Conservation (phyloP, 108 stramenopile genomes). For the Nitzschia sp. region DNA sequence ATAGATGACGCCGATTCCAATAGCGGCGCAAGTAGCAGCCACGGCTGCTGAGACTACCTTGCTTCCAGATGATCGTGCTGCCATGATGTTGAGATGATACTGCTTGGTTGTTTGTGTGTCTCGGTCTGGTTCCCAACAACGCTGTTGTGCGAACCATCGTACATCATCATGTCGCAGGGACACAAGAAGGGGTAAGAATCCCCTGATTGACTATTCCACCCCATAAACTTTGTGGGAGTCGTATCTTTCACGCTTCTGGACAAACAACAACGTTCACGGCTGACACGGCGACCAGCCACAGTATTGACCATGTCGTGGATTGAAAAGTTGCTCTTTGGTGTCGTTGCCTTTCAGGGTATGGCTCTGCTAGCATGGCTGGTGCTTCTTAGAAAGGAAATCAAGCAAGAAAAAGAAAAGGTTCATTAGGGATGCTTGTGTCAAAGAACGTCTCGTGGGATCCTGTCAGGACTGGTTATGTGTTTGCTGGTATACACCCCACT, state of each 20-base stretch:
- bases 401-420: slow-evolving; percentile 30
- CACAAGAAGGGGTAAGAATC: neutral
- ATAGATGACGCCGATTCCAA: slow-evolving; percentile 32
- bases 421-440: slow-evolving; percentile 1
- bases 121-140: neutral
- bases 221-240: too few relatives aligned
- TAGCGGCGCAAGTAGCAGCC: slow-evolving; percentile 29
- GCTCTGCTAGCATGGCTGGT: slow-evolving; percentile 26
- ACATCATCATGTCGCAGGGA: too few relatives aligned
- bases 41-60: slow-evolving; percentile 31
- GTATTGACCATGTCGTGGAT: slow-evolving; percentile 19
- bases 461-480: too few relatives aligned
- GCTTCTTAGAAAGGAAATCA: slow-evolving; percentile 29
- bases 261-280: neutral
- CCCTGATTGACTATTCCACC: neutral
- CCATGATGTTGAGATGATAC: neutral
- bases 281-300: neutral
- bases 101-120: too few relatives aligned
- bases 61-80: slow-evolving; percentile 32
- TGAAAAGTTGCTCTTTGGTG: slow-evolving; percentile 28
- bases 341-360: slow-evolving; percentile 26
- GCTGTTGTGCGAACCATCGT: too few relatives aligned
- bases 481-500: too few relatives aligned
- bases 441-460: too few relatives aligned
- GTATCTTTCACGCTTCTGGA: too few relatives aligned